Percentiles rank a stretch among this genome's conserved stretches.
Conservation (phyloP, 1,139 yeast genomes). For the Pichia sp. region DNA sequence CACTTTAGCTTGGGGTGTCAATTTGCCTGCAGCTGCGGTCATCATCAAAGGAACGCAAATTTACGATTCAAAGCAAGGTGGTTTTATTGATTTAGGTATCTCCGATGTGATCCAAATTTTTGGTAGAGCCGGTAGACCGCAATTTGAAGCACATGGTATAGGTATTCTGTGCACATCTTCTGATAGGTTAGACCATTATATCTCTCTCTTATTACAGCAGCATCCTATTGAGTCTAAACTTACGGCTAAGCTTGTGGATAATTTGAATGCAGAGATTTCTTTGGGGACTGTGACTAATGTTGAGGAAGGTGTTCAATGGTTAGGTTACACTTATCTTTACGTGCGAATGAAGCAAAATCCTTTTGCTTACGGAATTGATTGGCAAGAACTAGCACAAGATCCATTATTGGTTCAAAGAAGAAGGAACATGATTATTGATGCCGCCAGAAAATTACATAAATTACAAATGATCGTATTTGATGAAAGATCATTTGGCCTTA, state of each 20-base stretch:
- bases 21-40: slow-evolving; percentile 96
- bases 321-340: slow-evolving; percentile 91
- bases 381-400: slow-evolving; percentile 81
- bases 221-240: slow-evolving; percentile 93
- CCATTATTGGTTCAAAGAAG: slow-evolving; percentile 73
- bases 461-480: slow-evolving; percentile 93
- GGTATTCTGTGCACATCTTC: slow-evolving; percentile 84
- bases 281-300: slow-evolving; percentile 92
- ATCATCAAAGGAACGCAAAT: slow-evolving; percentile 95
- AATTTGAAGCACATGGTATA: slow-evolving; percentile 86
- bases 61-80: slow-evolving; percentile 92
- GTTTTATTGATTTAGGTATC: slow-evolving; percentile 86
- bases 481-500: slow-evolving; percentile 74
- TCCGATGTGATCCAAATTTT: slow-evolving; percentile 96
- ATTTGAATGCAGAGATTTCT: slow-evolving; percentile 92
- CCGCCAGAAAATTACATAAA: slow-evolving; percentile 77
- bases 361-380: slow-evolving; percentile 85
- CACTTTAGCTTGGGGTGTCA: slow-evolving; percentile 99
- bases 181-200: slow-evolving; percentile 80
- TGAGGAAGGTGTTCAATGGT: slow-evolving; percentile 94
- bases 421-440: slow-evolving; percentile 66
- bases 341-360: slow-evolving; percentile 96
- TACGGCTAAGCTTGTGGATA: slow-evolving; percentile 76
- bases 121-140: slow-evolving; percentile 99
- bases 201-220: slow-evolving; percentile 84